Base-by-base conservation (phyloP, 2,329 filamentous ascomycete species). In the Exophiala sp. region DNA sequence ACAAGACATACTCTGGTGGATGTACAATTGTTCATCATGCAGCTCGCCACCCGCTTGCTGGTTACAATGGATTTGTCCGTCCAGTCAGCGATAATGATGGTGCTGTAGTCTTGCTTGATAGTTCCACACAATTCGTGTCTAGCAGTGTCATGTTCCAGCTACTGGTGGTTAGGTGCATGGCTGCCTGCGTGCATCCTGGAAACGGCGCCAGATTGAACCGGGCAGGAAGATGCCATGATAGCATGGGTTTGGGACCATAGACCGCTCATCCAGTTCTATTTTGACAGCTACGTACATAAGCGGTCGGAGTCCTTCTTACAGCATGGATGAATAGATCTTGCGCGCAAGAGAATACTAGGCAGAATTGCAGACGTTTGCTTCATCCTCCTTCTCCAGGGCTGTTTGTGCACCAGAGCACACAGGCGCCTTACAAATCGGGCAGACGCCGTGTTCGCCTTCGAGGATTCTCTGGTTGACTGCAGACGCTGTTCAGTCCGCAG, bases 351-450 rank as follows among this genome's bases (percentile, higher is more conserved):
- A n/a, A n/a, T n/a, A 5, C 32, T 18, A 37, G 35, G 35, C 35
- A 39, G 8, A 18, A 22, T 14, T 19, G 16, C 6, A 32, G 3
- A 32, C 29, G 22, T 43, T 30, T 41, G 39, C 41, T 43, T 32
- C 13, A 32, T n/a, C 30, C 14, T 19, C 30, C 32, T 16, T 29
- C 24, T 32, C 19, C 7, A n/a, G 6, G 29, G 11, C n/a, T 32
- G 29, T 32, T 32, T 32, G 29, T 32, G 6, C 11, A n/a, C 11
- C 6, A 32, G 29, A 32, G 11, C 29, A 43, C n/a, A 39, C 6
- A 32, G 47, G 39, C 29, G 47, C 47, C 47, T 50, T 40, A 24
- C 40, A 44, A 35, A 40, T 45, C 47, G 21, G 14, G 18, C 5
- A 37, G 13, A 34, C 18, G 40, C 23, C n/a, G 29, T 32, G 29